A percentile compares a stretch with the other conserved stretches of the same genome.
These are phyloP conservation scores for Talinum fruticosum DNA, from an alignment of 148 eudicot genomes.

Conservation along the genomic window DNA sequence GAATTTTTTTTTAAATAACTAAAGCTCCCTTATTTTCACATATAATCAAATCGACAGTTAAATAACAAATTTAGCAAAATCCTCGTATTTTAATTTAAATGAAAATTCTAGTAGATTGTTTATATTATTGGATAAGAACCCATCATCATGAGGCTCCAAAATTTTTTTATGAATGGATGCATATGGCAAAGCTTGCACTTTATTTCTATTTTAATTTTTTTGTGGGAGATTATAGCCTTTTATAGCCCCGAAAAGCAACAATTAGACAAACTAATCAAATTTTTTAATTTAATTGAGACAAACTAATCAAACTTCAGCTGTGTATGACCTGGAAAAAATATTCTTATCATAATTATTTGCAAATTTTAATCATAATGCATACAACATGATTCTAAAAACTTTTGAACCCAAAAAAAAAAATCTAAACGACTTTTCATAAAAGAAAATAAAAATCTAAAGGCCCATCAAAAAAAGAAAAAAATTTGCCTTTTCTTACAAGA, in stretches of 20 bases:
- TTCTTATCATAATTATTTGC: background rate
- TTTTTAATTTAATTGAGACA: too few species aligned
- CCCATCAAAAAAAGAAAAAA: background rate
- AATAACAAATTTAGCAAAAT: too few species aligned
- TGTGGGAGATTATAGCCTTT: background rate
- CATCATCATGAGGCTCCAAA: background rate
- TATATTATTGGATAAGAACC: background rate
- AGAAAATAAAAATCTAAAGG: background rate
- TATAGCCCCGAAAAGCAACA: background rate
- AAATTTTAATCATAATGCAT: background rate
- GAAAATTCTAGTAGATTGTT: too few species aligned
- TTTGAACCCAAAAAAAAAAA: too few species aligned
- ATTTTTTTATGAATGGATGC: background rate
- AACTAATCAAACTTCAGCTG: conserved; percentile 1
- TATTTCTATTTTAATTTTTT: background rate
- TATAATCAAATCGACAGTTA: too few species aligned
- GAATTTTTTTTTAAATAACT: too few species aligned
- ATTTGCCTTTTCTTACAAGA: background rate
- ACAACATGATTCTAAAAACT: background rate
- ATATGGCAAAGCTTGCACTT: background rate
- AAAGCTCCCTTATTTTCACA: too few species aligned
- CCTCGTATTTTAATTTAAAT: too few species aligned
- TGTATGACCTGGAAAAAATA: background rate
- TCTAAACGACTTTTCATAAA: background rate
- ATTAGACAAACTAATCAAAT: background rate